Base-by-base conservation (phyloP, 163 green algal genomes). In the Chlamydomonas reinhardtii region DNA sequence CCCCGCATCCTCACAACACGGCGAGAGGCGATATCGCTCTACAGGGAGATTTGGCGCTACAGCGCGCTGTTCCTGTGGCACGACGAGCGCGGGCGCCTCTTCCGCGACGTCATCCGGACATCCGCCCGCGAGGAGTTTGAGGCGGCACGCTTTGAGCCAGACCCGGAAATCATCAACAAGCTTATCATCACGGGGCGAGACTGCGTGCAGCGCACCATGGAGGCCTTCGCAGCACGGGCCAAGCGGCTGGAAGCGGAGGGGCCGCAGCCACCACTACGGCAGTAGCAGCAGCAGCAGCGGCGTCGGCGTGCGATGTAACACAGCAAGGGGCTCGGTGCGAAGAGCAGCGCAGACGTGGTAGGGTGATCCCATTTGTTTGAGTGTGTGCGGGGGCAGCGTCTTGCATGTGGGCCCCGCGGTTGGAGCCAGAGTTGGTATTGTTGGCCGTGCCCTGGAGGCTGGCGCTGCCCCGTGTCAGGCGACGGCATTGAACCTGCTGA, bases 91-190 rank as follows among this genome's bases (percentile, higher is more conserved):
- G 95, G 95, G 4, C 65, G 89, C 8, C n/a, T 93, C n/a, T 98
- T 95, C 94, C 84, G 95, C 3, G 95, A 98, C 79, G 82, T 97
- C 29, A 89, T 98, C 39, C 86, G 95, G 2, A 62, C 91, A 25
- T 96, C 91, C 70, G 92, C 96, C 6, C 90, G 96, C 20, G 82
- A 96, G 82, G 96, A 98, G 78, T 98, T 95, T 91, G 96, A 98
- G 79, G 92, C 91, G 5, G 93, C 96, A 0, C 89, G 95, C 17
- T 90, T 91, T 76, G 96, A 98, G 81, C 77, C 78, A 1, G 95
- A 98, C 71, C 95, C 96, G 0, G 94, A 97, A 66, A 90, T 97
- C 39, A 85, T 97, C 34, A 97, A 94, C 78, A 88, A 84, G 69
- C 89, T 97, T 62, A 93, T 97, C 35, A 93, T 97, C 56, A 96